Base-by-base conservation (phyloP, 2,329 filamentous ascomycete genomes). In the Chrysosphaeria jannelii region DNA sequence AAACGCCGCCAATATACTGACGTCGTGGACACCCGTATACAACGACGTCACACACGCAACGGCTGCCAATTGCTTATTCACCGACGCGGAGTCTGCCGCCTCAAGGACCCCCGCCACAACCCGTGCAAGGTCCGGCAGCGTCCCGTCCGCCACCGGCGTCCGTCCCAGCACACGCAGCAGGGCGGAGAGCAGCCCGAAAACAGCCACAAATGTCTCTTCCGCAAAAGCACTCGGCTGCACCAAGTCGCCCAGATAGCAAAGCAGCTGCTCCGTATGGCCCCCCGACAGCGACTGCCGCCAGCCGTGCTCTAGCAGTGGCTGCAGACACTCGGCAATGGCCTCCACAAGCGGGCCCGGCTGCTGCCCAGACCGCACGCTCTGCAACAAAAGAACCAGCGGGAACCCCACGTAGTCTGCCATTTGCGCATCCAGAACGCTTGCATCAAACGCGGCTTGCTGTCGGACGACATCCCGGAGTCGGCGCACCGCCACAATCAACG, bases 321-420 rank as follows among this genome's bases (percentile, higher is more conserved):
- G 54, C 16, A 91, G 48, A 33, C 72, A 81, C 38, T 64, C 62
- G 21, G 91, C 51, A 14, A 69, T 66, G 20, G 71, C 44, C 39
- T 97, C 85, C 6, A 85, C 47, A 19, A 74, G 50, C 17, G 57
- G 56, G 22, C 71, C 57, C 1, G 79, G 65, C 25, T 79, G 61
- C 22, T 57, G 52, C n/a, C n/a, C n/a, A n/a, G n/a, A n/a, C 30
- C 70, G 60, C 33, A 74, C 68, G 30, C 65, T 57, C 28, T 75
- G 67, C 35, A 97, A 67, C 19, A 93, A 62, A 34, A 85, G 70
- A 1, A 75, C 78, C 0, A 97, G 50, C 0, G 85, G 85, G 30
- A 91, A 90, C 49, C 93, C 93, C 36, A 72, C 58, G 50, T 93
- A 97, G 47, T 91, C 79, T 9, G 79, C 76, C 10, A 93, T 48